phyloP scores from a whole-genome alignment of 352 stramenopile genomes.

The Globisporangium echinulatum region DNA sequence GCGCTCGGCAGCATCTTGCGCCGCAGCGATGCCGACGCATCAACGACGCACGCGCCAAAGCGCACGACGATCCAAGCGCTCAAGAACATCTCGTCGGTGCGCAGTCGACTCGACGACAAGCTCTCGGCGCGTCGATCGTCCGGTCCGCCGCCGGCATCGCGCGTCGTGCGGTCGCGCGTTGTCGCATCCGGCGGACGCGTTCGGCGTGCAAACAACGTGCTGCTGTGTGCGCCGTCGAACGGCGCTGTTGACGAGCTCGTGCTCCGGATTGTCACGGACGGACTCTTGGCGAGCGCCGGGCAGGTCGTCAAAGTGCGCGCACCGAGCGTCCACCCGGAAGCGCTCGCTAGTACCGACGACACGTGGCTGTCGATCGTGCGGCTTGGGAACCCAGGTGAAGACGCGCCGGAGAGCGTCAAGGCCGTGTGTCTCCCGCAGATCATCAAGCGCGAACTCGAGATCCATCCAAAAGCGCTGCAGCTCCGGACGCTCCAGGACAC shows the following conservation, averaged over 20 bases:
- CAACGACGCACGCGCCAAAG: conserved; percentile 15
- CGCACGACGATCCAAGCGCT: conserved; percentile 56
- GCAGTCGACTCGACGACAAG: conserved; percentile 66
- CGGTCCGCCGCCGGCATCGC: conserved; percentile 8
- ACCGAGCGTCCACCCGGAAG: conserved; percentile 61
- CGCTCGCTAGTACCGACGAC: conserved; percentile 13
- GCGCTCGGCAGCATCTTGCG: conserved; percentile 57
- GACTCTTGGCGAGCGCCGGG: conserved; percentile 57
- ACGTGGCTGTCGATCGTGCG: conserved; percentile 74
- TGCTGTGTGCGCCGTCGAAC: conserved; percentile 88
- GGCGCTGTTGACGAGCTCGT: conserved; percentile 88
- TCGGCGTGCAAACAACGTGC: conserved; percentile 51
- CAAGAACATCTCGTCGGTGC: conserved; percentile 45
- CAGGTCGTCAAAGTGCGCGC: conserved; percentile 48
- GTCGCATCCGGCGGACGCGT: conserved; percentile 17
- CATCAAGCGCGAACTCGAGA: conserved; percentile 72
- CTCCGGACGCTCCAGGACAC: conserved; percentile 55
- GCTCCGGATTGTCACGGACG: conserved; percentile 79
- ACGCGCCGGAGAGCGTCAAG: conserved; percentile 67
- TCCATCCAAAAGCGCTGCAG: conserved; percentile 76
- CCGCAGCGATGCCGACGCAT: conserved; percentile 20
- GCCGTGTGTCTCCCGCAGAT: conserved; percentile 74
- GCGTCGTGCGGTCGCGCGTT: conserved; percentile 48
- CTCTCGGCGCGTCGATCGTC: conserved; percentile 19
- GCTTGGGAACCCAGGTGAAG: conserved; percentile 69